Evolutionary conservation across 768 basidiomycete genomes (phyloP), one percentile per base, ranked within the genome.

Genomic region (Clavaria fumosa): DNA sequence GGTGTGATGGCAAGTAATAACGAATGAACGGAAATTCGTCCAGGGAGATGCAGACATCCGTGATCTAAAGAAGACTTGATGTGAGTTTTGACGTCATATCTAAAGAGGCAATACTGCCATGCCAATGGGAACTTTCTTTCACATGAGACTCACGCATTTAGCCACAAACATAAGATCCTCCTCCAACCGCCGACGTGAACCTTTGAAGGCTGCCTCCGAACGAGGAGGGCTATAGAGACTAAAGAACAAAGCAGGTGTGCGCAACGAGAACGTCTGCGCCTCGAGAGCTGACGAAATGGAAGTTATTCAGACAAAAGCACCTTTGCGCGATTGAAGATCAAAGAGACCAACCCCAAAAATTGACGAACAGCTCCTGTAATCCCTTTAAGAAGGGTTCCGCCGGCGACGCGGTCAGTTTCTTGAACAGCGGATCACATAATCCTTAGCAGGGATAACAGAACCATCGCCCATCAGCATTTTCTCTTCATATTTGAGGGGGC

Each of bases 11-110:
- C 37, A 83, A 60, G 53, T 95, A 96, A 59, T 93, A 97, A 22
- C 93, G 80, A 46, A 97, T 78, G 53, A 72, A 80, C 0, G 95
- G 95, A 50, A 78, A 85, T 53, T 99, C 95, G 49, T 88, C 81
- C 20, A 97, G 58, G 0, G 85, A 74, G 11, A 95, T 79, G 55
- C 90, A 86, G 3, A 91, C 58, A 48, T 96, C 95, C 19, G 86
- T 56, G 45, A 99, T 78, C 90, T 82, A 49, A n/a, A 34, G 31
- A 24, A 38, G 31, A 11, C 28, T 27, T 34, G 28, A 38, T 18
- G 33, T 40, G 31, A n/a, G n/a, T n/a, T n/a, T n/a, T n/a, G n/a
- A n/a, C n/a, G n/a, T n/a, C n/a, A n/a, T n/a, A n/a, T n/a, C n/a
- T n/a, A n/a, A n/a, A n/a, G n/a, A n/a, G n/a, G n/a, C n/a, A n/a